Base-by-base conservation (phyloP, 495 filamentous ascomycete genomes). In the Terfezia claveryi region DNA sequence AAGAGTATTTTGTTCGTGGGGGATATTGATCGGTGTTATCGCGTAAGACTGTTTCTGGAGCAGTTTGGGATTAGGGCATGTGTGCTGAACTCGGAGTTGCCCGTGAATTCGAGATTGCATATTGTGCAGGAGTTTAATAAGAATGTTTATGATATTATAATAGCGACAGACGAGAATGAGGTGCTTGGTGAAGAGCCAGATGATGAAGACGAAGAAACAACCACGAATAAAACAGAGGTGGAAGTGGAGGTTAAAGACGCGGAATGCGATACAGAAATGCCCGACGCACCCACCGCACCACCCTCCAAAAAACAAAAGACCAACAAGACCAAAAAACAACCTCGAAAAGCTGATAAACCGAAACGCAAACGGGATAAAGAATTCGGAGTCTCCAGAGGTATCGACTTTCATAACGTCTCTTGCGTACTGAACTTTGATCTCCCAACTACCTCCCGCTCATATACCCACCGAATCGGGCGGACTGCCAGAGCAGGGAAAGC, bases 381-480 rank as follows among this genome's bases (percentile, higher is more conserved):
- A 62, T 96, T 88, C 64, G 85, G 88, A 37, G 77, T 96, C 37
- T 87, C 89, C 12, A 82, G 91, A 58, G 87, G 87, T 49, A 91
- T 95, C 67, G 91, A 99, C 68, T 99, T 99, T 74, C 81, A 85
- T 58, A 85, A 94, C 67, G 86, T 96, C 53, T 80, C 88, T 23
- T 86, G 83, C 57, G 86, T 99, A 20, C 77, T 99, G 60, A 99
- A 99, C 73, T 96, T 96, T 62, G 91, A 99, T 68, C 79, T 96
- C 41, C 92, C 91, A 0, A 76, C 77, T 37, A 82, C 77, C 11
- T 80, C 85, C n/a, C 88, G 82, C 65, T 92, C 86, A 4, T 99
- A 99, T 64, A 91, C 80, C 14, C 91, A 99, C 69, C 82, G 91
- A 52, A 91, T 96, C 66, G 91, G 91, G 37, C 80, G 91, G 23